Evolutionary conservation across 148 eudicot genomes (phyloP).

Genomic region (Bassia scoparia): DNA sequence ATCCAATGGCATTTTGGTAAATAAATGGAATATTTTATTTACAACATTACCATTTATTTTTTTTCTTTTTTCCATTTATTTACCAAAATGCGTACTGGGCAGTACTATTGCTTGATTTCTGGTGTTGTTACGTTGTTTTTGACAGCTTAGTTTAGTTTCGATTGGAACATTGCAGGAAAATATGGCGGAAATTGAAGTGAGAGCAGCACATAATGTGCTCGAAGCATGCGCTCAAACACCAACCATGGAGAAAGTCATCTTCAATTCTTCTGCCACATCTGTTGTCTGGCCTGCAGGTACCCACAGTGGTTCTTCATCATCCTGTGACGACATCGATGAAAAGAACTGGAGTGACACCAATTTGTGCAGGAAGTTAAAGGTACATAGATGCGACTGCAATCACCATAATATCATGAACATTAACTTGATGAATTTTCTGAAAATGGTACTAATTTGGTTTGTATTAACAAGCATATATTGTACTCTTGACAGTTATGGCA

Average conservation of each 20-base stretch:
- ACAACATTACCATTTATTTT: too few species aligned
- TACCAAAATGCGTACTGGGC: background rate
- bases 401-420: too few species aligned
- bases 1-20: too few species aligned
- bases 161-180: slow-evolving; percentile 35
- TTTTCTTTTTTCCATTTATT: too few species aligned
- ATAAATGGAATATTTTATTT: too few species aligned
- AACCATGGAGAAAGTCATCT: slow-evolving; percentile 50
- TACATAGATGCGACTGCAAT: background rate
- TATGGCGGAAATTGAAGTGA: slow-evolving; percentile 54
- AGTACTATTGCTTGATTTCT: background rate
- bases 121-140: background rate
- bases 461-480: background rate
- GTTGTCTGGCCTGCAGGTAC: slow-evolving; percentile 44
- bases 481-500: slow-evolving; percentile 46
- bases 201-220: slow-evolving; percentile 63
- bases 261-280: slow-evolving; percentile 59
- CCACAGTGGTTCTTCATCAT: background rate
- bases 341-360: slow-evolving; percentile 48
- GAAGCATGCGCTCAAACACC: slow-evolving; percentile 61
- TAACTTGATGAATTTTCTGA: too few species aligned
- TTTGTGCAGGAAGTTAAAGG: slow-evolving; percentile 54
- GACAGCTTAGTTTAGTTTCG: background rate
- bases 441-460: too few species aligned
- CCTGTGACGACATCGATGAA: slow-evolving; percentile 37